These are phyloP conservation scores for Colletotrichum nymphaeae DNA, from an alignment of 2,329 filamentous ascomycete species.

Conservation along the genomic window DNA sequence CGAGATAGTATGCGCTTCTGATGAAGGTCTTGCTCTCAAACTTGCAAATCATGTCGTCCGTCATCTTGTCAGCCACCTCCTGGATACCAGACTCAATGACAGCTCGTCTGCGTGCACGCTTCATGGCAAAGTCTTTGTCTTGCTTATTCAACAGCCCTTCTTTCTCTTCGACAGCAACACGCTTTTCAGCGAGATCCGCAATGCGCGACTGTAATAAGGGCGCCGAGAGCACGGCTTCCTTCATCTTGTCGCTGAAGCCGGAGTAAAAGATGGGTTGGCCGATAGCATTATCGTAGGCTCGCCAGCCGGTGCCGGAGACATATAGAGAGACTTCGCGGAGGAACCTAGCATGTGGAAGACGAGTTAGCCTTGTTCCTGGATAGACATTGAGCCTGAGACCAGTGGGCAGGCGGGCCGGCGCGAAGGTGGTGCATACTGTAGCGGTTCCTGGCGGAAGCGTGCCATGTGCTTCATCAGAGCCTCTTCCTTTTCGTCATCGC, in stretches of 20 bases:
- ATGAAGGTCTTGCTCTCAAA: conserved; percentile 97
- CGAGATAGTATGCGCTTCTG: conserved; percentile 88
- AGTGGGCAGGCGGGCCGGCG: neutral
- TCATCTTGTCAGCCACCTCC: conserved; percentile 87
- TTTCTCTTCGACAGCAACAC: conserved; percentile 80
- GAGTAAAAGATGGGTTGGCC: conserved; percentile 94
- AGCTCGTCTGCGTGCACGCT: conserved; percentile 65
- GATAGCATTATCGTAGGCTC: conserved; percentile 89
- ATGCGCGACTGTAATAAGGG: conserved; percentile 81
- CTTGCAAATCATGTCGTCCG: conserved; percentile 98
- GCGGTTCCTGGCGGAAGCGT: conserved; percentile 79
- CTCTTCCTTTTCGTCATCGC: conserved; percentile 69
- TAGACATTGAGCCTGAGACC: neutral
- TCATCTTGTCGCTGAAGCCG: conserved; percentile 94
- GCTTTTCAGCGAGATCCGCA: conserved; percentile 77
- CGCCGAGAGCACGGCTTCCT: conserved; percentile 78
- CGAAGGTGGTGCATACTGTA: conserved; percentile 58
- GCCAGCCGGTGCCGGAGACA: conserved; percentile 94
- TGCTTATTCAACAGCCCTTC: conserved; percentile 74
- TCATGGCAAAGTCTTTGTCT: conserved; percentile 64
- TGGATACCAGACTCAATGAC: conserved; percentile 80
- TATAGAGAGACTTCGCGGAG: conserved; percentile 93
- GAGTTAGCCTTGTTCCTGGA: conserved; percentile 30
- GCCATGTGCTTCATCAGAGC: conserved; percentile 85
- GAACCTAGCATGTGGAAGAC: conserved; percentile 66